Conservation (phyloP, 169 alveolate species). For the Plasmodium inui region DNA sequence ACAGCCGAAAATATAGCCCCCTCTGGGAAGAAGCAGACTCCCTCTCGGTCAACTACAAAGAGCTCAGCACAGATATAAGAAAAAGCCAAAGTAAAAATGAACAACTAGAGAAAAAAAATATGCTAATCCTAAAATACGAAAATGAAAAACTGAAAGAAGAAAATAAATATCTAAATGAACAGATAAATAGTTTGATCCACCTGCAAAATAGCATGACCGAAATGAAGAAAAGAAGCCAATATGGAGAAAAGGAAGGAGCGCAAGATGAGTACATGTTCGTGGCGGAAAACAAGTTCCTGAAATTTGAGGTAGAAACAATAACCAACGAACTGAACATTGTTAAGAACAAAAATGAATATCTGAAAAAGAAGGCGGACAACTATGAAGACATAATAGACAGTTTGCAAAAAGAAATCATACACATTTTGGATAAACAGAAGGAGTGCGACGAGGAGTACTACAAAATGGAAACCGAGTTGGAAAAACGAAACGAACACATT, state of each 20-base stretch:
- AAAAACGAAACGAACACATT: slow-evolving; percentile 30
- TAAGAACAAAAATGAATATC: slow-evolving; percentile 64
- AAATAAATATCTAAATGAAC: slow-evolving; percentile 57
- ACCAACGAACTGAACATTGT: slow-evolving; percentile 37
- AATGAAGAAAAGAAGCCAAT: slow-evolving; percentile 13
- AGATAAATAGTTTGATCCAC: slow-evolving; percentile 18
- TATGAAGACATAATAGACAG: slow-evolving; percentile 67
- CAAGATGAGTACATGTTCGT: slow-evolving; percentile 13
- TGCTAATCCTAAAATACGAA: slow-evolving; percentile 31
- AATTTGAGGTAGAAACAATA: slow-evolving; percentile 46
- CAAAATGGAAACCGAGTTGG: slow-evolving; percentile 64
- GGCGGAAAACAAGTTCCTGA: slow-evolving; percentile 62
- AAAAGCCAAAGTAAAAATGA: slow-evolving; percentile 6
- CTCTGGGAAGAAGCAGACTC: not conserved
- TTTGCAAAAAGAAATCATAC: slow-evolving; percentile 53
- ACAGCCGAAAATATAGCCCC: not conserved
- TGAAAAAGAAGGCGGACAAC: slow-evolving; percentile 37
- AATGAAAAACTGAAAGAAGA: slow-evolving; percentile 62
- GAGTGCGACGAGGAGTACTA: slow-evolving; percentile 61
- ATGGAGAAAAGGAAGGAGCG: not conserved
- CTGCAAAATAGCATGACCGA: slow-evolving; percentile 28
- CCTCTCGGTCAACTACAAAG: slow-evolving; percentile 28
- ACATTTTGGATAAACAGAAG: slow-evolving; percentile 58
- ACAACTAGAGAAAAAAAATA: slow-evolving; percentile 16
- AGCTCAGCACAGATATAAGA: slow-evolving; percentile 19